phyloP scores from a whole-genome alignment of 257 asterid genomes.

The Plantago ovata region DNA sequence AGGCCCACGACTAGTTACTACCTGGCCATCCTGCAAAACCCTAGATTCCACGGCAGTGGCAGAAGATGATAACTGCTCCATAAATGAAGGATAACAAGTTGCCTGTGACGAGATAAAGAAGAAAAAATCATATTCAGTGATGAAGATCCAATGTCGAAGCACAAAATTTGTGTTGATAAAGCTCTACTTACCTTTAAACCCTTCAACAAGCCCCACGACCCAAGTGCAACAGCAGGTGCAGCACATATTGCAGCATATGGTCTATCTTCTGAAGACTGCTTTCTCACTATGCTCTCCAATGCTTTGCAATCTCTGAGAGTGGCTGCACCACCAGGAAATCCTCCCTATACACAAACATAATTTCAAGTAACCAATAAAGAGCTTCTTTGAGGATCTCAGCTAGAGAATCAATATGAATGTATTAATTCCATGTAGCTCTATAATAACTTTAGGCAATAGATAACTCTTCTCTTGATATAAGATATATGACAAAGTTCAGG shows the following conservation, averaged over 20 bases:
- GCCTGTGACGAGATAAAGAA: slow-evolving; percentile 53
- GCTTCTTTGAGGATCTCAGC: no score
- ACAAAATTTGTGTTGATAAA: neutral
- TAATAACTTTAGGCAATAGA: no score
- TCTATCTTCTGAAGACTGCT: slow-evolving; percentile 62
- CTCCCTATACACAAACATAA: slow-evolving; percentile 51
- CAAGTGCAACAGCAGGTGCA: slow-evolving; percentile 91
- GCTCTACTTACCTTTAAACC: slow-evolving; percentile 57
- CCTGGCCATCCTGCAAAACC: slow-evolving; percentile 80
- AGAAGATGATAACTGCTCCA: slow-evolving; percentile 67
- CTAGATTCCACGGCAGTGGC: slow-evolving; percentile 74
- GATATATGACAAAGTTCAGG: no score
- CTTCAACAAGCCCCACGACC: slow-evolving; percentile 86
- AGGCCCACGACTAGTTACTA: slow-evolving; percentile 94
- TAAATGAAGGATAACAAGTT: slow-evolving; percentile 86
- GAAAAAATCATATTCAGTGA: slow-evolving; percentile 16
- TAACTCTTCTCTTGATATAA: no score
- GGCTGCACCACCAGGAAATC: slow-evolving; percentile 88
- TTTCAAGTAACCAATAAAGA: no score
- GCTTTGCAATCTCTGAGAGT: slow-evolving; percentile 67
- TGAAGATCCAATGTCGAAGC: slow-evolving; percentile 1
- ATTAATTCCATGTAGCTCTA: no score
- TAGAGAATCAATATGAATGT: no score
- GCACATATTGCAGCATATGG: slow-evolving; percentile 93
- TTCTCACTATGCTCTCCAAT: slow-evolving; percentile 66